A percentile compares a stretch with the other conserved stretches of the same genome.
Evolutionary conservation across 306 rosid genomes (phyloP).

Genomic region (Malus sieversii): DNA sequence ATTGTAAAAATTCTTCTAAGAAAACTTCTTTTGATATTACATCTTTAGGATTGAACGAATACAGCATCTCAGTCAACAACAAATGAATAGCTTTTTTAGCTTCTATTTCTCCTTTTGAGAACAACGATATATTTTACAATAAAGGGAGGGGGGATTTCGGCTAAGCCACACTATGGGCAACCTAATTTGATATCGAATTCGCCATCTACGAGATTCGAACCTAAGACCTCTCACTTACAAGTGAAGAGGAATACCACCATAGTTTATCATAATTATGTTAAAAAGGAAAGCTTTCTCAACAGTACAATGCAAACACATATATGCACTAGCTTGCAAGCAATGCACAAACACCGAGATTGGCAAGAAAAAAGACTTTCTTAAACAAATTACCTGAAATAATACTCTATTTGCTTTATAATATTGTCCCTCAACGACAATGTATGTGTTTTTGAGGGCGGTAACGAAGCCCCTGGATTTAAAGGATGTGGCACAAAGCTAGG

Average conservation of each 20-base stretch:
- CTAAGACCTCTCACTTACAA: too few species aligned
- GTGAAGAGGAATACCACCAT: background rate
- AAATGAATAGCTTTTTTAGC: background rate
- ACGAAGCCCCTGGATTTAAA: constrained; percentile 37
- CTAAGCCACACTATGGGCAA: too few species aligned
- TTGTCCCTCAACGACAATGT: constrained; percentile 39
- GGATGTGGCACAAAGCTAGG: constrained; percentile 52
- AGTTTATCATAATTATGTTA: background rate
- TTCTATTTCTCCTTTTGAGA: background rate
- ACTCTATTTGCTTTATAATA: constrained; percentile 76
- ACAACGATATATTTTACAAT: too few species aligned
- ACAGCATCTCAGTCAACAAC: background rate
- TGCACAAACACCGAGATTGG: background rate
- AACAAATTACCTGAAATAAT: constrained; percentile 70
- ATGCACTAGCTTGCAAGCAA: background rate
- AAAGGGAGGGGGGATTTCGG: too few species aligned
- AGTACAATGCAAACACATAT: background rate
- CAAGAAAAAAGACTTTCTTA: background rate
- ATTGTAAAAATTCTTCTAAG: background rate
- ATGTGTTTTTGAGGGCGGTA: constrained; percentile 47
- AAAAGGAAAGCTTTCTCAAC: background rate
- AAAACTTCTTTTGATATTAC: background rate
- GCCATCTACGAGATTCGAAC: too few species aligned
- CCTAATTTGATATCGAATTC: too few species aligned
- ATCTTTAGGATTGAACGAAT: too few species aligned